Evolutionary conservation across 306 rosid genomes (phyloP).

Genomic region (Gastrolobium bilobum): DNA sequence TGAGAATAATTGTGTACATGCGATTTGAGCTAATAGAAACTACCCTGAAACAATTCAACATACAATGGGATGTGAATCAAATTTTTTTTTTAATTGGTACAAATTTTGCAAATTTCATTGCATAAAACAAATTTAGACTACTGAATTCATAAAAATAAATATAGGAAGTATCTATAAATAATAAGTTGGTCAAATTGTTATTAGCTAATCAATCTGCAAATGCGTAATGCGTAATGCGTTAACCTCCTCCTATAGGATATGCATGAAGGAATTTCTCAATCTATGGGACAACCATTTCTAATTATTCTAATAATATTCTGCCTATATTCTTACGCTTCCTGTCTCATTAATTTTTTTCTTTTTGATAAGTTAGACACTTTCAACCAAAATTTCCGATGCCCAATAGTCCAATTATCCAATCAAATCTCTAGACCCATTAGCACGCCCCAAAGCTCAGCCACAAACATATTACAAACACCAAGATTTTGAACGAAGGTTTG

Average conservation of each 20-base stretch:
- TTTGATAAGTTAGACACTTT: neutral
- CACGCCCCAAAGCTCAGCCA: neutral
- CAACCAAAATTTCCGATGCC: neutral
- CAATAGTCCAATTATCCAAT: conserved; percentile 3
- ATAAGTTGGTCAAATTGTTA: neutral
- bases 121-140: neutral
- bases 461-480: neutral
- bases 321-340: neutral
- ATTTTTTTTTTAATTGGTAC: neutral
- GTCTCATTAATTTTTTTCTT: no score
- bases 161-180: no score
- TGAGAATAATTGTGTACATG: no score
- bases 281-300: conserved; percentile 17
- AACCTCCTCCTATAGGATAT: neutral
- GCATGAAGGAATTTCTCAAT: neutral
- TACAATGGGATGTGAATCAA: no score
- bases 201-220: neutral
- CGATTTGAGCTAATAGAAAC: no score
- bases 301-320: neutral
- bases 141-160: neutral
- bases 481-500: neutral
- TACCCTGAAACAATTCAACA: no score
- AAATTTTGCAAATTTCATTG: neutral
- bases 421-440: neutral
- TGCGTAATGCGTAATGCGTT: neutral